These are phyloP conservation scores for Hippophae tibetana DNA, from an alignment of 306 rosid genomes.

Conservation along the genomic window DNA sequence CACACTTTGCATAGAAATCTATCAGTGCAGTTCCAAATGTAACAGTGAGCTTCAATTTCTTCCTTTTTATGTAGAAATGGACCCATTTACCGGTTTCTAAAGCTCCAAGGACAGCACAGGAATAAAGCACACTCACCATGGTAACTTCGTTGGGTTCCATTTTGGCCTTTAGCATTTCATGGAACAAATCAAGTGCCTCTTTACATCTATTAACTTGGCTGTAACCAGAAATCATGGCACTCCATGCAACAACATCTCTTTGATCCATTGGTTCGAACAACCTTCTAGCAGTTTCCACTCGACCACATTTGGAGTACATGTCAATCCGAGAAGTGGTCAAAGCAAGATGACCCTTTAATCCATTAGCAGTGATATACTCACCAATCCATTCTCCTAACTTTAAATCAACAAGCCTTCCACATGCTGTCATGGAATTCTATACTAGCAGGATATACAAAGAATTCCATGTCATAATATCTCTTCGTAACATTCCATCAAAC, in stretches of 20 bases:
- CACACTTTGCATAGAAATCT: constrained; percentile 58
- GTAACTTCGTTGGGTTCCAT: constrained; percentile 51
- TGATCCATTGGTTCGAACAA: constrained; percentile 39
- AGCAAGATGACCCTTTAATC: constrained; percentile 24
- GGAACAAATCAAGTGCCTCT: constrained; percentile 52
- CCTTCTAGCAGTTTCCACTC: constrained; percentile 33
- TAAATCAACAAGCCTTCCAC: constrained; percentile 45
- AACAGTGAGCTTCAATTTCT: constrained; percentile 51
- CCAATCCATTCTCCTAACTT: constrained; percentile 48
- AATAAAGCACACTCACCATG: constrained; percentile 53
- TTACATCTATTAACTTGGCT: constrained; percentile 41
- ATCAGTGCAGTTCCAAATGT: constrained; percentile 53
- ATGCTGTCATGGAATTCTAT: constrained; percentile 18
- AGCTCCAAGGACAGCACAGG: constrained; percentile 55
- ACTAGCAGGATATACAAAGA: constrained; percentile 2
- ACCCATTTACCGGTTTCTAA: constrained; percentile 60
- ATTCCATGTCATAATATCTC: constrained; percentile 38
- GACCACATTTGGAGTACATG: constrained; percentile 58
- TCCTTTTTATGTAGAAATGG: constrained; percentile 40
- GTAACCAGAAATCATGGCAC: constrained; percentile 62
- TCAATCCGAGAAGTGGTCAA: constrained; percentile 46
- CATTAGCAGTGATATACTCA: constrained; percentile 29
- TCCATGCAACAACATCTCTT: constrained; percentile 58
- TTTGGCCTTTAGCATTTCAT: constrained; percentile 40
- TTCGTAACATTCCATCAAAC: constrained; percentile 41